Conservation (phyloP, 73 alveolate species). For the Tetrahymena elliotti region DNA sequence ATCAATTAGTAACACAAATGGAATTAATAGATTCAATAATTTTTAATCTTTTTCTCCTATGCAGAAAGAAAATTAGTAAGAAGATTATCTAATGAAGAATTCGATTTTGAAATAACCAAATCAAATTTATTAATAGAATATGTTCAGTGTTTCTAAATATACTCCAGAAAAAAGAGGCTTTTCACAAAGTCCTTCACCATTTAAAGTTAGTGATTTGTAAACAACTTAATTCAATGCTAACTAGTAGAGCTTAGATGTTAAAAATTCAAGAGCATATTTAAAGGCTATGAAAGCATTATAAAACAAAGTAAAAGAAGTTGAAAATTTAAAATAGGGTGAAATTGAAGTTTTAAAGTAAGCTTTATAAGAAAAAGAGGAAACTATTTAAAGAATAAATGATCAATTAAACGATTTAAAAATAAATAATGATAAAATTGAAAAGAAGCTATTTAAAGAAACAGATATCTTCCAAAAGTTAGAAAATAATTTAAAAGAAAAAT, state of each 20-base stretch:
- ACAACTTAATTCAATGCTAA: not conserved
- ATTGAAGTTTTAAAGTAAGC: not conserved
- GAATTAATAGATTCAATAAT: not conserved
- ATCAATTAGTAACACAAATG: not conserved
- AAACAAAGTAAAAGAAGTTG: not conserved
- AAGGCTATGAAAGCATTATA: not conserved
- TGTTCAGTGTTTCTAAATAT: not conserved
- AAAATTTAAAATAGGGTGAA: not conserved
- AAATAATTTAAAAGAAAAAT: not conserved
- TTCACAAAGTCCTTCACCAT: not conserved
- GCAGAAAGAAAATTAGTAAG: not conserved
- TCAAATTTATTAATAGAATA: not conserved
- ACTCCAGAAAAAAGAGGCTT: not conserved
- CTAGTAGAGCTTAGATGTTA: not conserved
- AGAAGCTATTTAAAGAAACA: not conserved
- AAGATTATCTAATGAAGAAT: not conserved
- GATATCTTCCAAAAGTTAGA: not conserved
- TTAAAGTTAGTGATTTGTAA: not conserved
- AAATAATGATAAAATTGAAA: not conserved
- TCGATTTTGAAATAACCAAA: not conserved
- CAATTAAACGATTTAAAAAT: not conserved
- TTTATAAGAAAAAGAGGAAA: not conserved
- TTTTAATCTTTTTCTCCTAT: not conserved
- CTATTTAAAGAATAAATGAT: not conserved
- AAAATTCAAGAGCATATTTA: not conserved